Conservation (phyloP, 805 yeast genomes). For the Saturnispora sanitii region DNA sequence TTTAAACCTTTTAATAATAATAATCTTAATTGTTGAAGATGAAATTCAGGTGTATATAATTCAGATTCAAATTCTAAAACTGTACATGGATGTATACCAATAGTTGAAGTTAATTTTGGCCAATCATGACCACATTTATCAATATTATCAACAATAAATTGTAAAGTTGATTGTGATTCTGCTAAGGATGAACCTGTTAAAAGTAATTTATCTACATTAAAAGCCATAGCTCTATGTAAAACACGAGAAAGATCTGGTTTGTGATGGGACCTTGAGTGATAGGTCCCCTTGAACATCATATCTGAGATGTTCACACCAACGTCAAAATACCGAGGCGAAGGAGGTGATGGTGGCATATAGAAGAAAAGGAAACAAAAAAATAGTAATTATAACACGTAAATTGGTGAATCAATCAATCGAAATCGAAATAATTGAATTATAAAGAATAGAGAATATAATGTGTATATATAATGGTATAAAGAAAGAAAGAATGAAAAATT, state of each 20-base stretch:
- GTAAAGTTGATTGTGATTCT: slow-evolving; percentile 57
- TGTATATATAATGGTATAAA: background rate
- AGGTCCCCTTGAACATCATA: slow-evolving; percentile 74
- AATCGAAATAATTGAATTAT: background rate
- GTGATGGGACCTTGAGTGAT: slow-evolving; percentile 59
- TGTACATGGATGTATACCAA: slow-evolving; percentile 93
- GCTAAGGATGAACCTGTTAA: slow-evolving; percentile 73
- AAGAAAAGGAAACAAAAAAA: background rate
- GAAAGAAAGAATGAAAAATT: background rate
- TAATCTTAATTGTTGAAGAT: slow-evolving; percentile 38
- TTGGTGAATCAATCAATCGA: too few species aligned
- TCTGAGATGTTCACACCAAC: slow-evolving; percentile 72
- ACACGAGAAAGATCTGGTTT: slow-evolving; percentile 55
- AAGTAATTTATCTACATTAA: slow-evolving; percentile 59
- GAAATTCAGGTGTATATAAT: slow-evolving; percentile 27
- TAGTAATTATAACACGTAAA: too few species aligned
- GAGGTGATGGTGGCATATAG: too few species aligned
- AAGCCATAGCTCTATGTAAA: slow-evolving; percentile 51
- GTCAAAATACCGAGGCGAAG: slow-evolving; percentile 17
- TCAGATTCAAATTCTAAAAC: slow-evolving; percentile 42
- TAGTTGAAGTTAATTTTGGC: slow-evolving; percentile 50
- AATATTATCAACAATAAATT: slow-evolving; percentile 32
- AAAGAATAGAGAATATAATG: background rate
- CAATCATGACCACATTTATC: slow-evolving; percentile 9
- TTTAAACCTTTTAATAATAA: slow-evolving; percentile 40